Evolutionary conservation across 306 rosid genomes (phyloP).

Genomic region (Castanospermum australe): DNA sequence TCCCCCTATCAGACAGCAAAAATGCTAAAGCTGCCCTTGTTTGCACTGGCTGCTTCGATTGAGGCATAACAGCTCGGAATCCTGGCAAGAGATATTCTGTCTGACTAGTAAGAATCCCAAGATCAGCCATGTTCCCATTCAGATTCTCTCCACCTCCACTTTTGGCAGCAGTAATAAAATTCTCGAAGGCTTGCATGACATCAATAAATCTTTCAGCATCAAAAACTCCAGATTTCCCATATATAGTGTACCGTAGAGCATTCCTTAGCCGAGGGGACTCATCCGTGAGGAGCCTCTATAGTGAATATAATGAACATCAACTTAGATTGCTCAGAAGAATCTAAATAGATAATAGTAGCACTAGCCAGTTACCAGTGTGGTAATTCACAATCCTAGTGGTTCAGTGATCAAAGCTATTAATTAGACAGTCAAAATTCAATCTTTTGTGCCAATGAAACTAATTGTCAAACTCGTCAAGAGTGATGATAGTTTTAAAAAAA

Average conservation of each 20-base stretch:
- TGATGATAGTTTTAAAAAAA: background rate
- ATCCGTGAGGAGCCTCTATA: constrained; percentile 95
- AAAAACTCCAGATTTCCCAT: constrained; percentile 93
- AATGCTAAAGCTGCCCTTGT: constrained; percentile 94
- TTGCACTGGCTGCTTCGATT: constrained; percentile 63
- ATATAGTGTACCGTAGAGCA: constrained; percentile 92
- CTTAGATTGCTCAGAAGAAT: constrained; percentile 14
- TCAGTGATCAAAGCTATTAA: constrained; percentile 5
- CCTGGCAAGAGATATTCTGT: constrained; percentile 51
- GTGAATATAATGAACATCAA: constrained; percentile 24
- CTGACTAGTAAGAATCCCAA: constrained; percentile 57
- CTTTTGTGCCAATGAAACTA: background rate
- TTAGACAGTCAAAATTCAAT: constrained; percentile 11
- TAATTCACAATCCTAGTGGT: constrained; percentile 14
- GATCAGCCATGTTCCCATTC: constrained; percentile 90
- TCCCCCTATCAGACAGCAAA: constrained; percentile 86
- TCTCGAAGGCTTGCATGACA: constrained; percentile 99
- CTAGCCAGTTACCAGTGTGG: background rate
- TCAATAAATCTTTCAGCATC: constrained; percentile 97
- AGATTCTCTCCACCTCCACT: constrained; percentile 94
- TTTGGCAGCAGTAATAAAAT: constrained; percentile 95
- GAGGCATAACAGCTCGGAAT: constrained; percentile 44
- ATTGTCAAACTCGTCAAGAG: background rate
- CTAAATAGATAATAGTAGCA: background rate
- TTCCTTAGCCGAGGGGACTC: constrained; percentile 90